Percentiles rank a stretch among this genome's conserved stretches.
These are phyloP conservation scores for Zygosaccharomyces bailii DNA, from an alignment of 805 yeast genomes.

Conservation along the genomic window DNA sequence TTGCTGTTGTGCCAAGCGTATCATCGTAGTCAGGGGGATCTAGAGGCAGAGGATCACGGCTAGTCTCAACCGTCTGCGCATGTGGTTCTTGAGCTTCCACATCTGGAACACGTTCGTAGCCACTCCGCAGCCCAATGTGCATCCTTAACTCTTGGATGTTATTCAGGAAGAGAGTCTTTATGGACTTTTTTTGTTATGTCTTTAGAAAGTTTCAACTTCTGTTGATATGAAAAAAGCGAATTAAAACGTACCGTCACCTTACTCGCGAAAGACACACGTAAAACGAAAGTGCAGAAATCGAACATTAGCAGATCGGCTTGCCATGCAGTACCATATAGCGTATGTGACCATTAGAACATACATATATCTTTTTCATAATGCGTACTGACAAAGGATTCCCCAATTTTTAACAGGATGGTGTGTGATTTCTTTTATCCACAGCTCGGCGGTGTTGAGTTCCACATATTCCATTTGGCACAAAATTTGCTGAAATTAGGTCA, in stretches of 20 bases:
- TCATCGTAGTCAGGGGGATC: constrained; percentile 34
- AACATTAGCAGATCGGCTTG: constrained; percentile 7
- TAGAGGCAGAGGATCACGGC: constrained; percentile 24
- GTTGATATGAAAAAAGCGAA: constrained; percentile 4
- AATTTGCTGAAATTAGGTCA: constrained; percentile 77
- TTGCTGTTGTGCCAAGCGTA: constrained; percentile 8
- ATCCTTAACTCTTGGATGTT: constrained; percentile 2
- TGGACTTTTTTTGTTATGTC: constrained; percentile 3
- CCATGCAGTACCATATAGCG: constrained; percentile 34
- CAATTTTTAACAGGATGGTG: constrained; percentile 55
- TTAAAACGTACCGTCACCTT: background rate
- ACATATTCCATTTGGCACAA: constrained; percentile 86
- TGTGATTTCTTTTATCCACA: constrained; percentile 98
- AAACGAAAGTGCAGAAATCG: background rate
- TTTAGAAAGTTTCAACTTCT: constrained; percentile 1
- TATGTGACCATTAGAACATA: constrained; percentile 10
- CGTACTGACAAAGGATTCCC: constrained; percentile 4
- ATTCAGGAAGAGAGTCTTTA: background rate
- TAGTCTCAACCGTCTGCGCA: background rate
- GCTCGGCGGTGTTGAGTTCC: constrained; percentile 97
- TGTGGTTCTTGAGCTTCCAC: constrained; percentile 12
- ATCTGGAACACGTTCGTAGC: constrained; percentile 19
- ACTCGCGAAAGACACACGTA: background rate
- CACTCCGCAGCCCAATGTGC: constrained; percentile 12
- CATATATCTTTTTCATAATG: background rate